phyloP scores from a whole-genome alignment of 169 alveolate species.

The Cryptosporidium parvum region DNA sequence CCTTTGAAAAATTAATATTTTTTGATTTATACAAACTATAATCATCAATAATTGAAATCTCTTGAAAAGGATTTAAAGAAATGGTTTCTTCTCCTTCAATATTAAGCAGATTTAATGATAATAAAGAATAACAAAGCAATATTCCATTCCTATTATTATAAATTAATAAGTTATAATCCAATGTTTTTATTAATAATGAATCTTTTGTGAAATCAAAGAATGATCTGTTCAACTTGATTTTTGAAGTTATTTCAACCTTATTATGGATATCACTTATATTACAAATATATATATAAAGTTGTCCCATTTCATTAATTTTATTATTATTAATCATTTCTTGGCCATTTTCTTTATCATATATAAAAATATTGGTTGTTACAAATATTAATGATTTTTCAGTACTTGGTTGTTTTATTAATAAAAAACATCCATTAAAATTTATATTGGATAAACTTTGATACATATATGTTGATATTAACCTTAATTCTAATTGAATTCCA shows the following conservation, averaged over 20 bases:
- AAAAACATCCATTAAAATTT: not conserved
- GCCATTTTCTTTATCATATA: not conserved
- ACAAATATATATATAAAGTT: slow-evolving; percentile 37
- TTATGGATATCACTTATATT: not conserved
- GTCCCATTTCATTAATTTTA: not conserved
- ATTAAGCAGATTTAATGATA: slow-evolving; percentile 37
- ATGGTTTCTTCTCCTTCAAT: not conserved
- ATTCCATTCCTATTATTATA: not conserved
- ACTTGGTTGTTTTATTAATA: not conserved
- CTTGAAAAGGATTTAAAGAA: slow-evolving; percentile 42
- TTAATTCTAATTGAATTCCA: not conserved
- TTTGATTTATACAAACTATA: not conserved
- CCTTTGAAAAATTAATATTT: not conserved
- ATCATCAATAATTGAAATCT: not conserved
- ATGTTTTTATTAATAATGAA: not conserved
- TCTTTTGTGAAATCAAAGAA: not conserved
- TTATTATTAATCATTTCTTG: not conserved
- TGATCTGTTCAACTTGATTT: slow-evolving; percentile 17
- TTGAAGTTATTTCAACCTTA: not conserved
- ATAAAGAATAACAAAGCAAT: slow-evolving; percentile 26
- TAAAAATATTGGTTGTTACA: slow-evolving; percentile 1
- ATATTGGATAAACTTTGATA: not conserved
- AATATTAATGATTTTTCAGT: slow-evolving; percentile 6
- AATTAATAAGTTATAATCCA: slow-evolving; percentile 37
- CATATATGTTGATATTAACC: not conserved